These are phyloP conservation scores for Xylaria longipes DNA, from an alignment of 495 filamentous ascomycete genomes.

Conservation along the genomic window DNA sequence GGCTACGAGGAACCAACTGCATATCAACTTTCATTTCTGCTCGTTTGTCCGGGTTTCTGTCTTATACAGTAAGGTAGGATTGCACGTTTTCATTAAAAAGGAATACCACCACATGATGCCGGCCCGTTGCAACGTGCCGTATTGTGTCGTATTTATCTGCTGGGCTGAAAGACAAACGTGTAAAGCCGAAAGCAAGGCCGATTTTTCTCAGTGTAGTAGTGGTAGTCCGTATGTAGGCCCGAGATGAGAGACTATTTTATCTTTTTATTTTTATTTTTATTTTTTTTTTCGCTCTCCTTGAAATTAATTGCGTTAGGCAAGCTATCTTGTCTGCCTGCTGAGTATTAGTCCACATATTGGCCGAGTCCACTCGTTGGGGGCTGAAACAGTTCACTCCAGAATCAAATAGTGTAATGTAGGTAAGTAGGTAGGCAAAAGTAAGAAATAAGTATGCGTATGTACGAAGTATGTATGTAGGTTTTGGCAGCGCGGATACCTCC, in stretches of 20 bases:
- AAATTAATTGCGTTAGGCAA: too few species aligned
- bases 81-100: background rate
- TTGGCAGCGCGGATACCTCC: slow-evolving; percentile 13
- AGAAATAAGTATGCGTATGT: background rate
- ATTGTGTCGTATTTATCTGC: slow-evolving; percentile 7
- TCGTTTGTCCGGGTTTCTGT: background rate
- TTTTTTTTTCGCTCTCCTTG: background rate
- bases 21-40: too few species aligned
- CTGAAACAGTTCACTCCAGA: background rate
- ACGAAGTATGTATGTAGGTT: background rate
- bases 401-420: background rate
- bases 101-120: background rate
- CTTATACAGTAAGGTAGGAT: background rate
- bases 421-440: background rate
- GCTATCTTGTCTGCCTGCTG: background rate
- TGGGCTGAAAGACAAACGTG: background rate
- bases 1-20: background rate
- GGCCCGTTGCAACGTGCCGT: background rate
- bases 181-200: slow-evolving; percentile 14
- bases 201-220: background rate
- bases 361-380: slow-evolving; percentile 2
- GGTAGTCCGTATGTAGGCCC: background rate
- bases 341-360: background rate
- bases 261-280: background rate
- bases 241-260: background rate